Base-by-base conservation (phyloP, 169 alveolate species). In the Theileria luwenshuni region DNA sequence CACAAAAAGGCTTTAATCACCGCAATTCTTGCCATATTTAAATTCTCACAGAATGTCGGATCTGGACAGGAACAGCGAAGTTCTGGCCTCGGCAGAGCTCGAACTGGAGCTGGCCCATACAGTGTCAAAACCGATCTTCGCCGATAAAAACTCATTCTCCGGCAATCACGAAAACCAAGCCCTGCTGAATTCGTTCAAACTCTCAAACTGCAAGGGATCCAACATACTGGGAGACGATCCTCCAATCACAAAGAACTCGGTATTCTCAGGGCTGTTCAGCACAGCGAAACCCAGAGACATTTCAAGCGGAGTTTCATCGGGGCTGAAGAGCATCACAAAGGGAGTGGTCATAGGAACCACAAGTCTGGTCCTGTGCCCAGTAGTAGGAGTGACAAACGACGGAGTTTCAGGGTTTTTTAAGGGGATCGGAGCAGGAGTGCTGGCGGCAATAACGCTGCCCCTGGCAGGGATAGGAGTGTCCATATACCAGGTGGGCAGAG, bases 261-360 rank as follows among this genome's bases (percentile, higher is more conserved):
- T 84, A 28, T 71, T 91, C 23, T 83, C 93, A 32, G 90, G 87
- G 33, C 61, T 91, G 51, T 91, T 91, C 67, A 86, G 94, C 48
- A 85, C 91, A 30, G 76, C 92, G 61, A 87, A 70, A 1, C 95
- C 95, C 21, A 79, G 91, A 12, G 94, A 90, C 69, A 90, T 92
- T 13, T 83, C 85, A 47, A 96, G 96, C 25, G 97, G 95, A 21
- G 59, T 93, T 33, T 87, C 93, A 32, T 88, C 94, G 17, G 97
- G 96, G 3, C 52, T 93, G 73, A 93, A 93, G 76, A 90, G 94
- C 2, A 93, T 92, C 21, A 90, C 94, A n/a, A 93, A 93, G 69
- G 97, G 97, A 3, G 93, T 92, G 32, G 93, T 90, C 17, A 90
- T 89, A 47, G 97, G 97, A 6, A 94, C 92, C 47, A 93, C 95